Evolutionary conservation across 2,329 filamentous ascomycete species (phyloP).

Genomic region (Pyrenochaeta sp.): DNA sequence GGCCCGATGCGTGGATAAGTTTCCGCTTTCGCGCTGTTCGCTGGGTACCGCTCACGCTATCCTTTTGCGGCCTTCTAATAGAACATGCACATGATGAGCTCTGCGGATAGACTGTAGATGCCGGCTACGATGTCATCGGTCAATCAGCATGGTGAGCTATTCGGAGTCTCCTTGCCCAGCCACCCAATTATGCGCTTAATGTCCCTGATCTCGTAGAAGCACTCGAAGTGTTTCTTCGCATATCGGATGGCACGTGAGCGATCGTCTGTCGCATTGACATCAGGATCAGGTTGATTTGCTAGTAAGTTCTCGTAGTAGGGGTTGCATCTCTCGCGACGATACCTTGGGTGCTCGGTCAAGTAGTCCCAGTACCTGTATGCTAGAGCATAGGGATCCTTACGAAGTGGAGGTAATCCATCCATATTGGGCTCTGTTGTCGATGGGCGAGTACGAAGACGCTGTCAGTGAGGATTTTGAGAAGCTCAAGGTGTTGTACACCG

Average conservation of each 20-base stretch:
- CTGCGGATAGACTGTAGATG: neutral
- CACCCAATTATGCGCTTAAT: constrained; percentile 26
- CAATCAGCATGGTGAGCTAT: constrained; percentile 4
- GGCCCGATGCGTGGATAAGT: neutral
- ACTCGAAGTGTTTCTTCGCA: constrained; percentile 31
- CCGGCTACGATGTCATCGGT: too few relatives aligned
- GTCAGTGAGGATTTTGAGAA: neutral
- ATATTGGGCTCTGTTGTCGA: constrained; percentile 1
- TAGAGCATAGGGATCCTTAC: constrained; percentile 28
- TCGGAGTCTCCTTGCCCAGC: constrained; percentile 7
- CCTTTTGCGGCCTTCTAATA: neutral
- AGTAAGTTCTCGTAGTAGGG: constrained; percentile 32
- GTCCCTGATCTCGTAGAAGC: constrained; percentile 30
- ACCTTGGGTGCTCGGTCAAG: constrained; percentile 20
- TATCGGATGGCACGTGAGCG: constrained; percentile 31
- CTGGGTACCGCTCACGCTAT: neutral
- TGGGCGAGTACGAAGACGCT: neutral
- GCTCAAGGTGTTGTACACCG: neutral
- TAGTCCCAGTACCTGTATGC: constrained; percentile 33
- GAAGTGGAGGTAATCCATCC: constrained; percentile 4
- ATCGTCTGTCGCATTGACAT: constrained; percentile 20
- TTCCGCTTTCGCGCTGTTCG: neutral
- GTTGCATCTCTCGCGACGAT: constrained; percentile 18
- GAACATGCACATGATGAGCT: neutral
- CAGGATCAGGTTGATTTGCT: constrained; percentile 30